Evolutionary conservation across 2,329 filamentous ascomycete species (phyloP).

Genomic region (Geosmithia morbida): DNA sequence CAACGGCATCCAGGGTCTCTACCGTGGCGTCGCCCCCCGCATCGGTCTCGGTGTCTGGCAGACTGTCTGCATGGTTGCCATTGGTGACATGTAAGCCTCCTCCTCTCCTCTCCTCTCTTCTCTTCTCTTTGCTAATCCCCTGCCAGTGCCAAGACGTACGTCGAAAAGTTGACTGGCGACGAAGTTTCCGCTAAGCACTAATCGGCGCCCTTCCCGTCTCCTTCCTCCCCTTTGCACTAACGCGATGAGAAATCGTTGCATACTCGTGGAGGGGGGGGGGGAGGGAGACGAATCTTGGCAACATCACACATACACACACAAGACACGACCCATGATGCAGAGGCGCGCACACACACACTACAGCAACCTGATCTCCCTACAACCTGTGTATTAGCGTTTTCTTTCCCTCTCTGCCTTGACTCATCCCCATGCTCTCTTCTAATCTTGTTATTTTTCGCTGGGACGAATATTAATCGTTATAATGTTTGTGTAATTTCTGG

Average conservation of each 20-base stretch:
- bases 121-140: constrained; percentile 2
- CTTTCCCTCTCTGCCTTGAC: too few species aligned
- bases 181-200: constrained; percentile 54
- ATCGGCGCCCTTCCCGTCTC: constrained; percentile 7
- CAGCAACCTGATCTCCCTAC: too few species aligned
- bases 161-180: constrained; percentile 52
- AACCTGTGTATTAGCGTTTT: too few species aligned
- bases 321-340: background rate
- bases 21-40: constrained; percentile 87
- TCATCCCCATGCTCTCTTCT: background rate
- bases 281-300: too few species aligned
- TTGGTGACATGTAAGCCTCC: constrained; percentile 81
- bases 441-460: background rate
- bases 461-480: background rate
- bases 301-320: background rate
- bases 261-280: too few species aligned
- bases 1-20: constrained; percentile 84
- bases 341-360: too few species aligned
- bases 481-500: background rate
- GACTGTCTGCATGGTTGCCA: constrained; percentile 98
- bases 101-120: background rate
- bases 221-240: background rate
- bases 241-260: background rate
- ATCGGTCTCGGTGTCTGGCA: constrained; percentile 97
- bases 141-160: constrained; percentile 48